Evolutionary conservation across 192 early-diverging fungal genomes (phyloP).

Genomic region (Entophlyctis luteolus): DNA sequence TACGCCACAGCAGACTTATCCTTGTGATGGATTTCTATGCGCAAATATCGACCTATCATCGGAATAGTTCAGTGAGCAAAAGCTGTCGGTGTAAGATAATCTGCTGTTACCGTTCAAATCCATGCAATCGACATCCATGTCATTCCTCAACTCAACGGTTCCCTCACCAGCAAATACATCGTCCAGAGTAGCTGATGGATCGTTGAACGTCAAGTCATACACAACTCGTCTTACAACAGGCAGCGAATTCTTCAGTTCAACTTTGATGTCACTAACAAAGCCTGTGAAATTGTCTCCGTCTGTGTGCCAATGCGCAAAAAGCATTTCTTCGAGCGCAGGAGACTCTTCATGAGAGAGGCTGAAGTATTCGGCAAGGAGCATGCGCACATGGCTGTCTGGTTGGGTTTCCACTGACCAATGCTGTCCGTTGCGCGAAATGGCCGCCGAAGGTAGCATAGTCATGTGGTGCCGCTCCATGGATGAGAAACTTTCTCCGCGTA

Average conservation of each 20-base stretch:
- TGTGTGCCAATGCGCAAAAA: slow-evolving; percentile 41
- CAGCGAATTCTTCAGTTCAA: slow-evolving; percentile 10
- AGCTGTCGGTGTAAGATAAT: background rate
- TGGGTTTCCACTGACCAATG: slow-evolving; percentile 27
- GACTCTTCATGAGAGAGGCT: background rate
- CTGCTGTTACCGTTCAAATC: slow-evolving; percentile 22
- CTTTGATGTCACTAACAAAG: slow-evolving; percentile 18
- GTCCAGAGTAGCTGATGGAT: slow-evolving; percentile 32
- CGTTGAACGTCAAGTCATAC: slow-evolving; percentile 34
- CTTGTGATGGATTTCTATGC: slow-evolving; percentile 19
- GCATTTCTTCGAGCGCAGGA: background rate
- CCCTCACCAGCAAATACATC: slow-evolving; percentile 43
- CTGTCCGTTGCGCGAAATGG: background rate
- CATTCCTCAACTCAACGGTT: slow-evolving; percentile 36
- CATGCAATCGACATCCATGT: slow-evolving; percentile 39
- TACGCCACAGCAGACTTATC: background rate
- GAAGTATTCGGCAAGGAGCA: slow-evolving; percentile 12
- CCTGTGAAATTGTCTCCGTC: slow-evolving; percentile 44
- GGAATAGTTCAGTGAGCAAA: background rate
- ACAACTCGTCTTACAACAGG: slow-evolving; percentile 6
- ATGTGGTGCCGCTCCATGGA: background rate
- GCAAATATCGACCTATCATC: slow-evolving; percentile 2
- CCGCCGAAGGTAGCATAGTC: background rate
- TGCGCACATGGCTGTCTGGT: slow-evolving; percentile 21
- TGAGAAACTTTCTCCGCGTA: slow-evolving; percentile 7